Base-by-base conservation (phyloP, 148 eudicot genomes). In the Dianthus caryophyllus region DNA sequence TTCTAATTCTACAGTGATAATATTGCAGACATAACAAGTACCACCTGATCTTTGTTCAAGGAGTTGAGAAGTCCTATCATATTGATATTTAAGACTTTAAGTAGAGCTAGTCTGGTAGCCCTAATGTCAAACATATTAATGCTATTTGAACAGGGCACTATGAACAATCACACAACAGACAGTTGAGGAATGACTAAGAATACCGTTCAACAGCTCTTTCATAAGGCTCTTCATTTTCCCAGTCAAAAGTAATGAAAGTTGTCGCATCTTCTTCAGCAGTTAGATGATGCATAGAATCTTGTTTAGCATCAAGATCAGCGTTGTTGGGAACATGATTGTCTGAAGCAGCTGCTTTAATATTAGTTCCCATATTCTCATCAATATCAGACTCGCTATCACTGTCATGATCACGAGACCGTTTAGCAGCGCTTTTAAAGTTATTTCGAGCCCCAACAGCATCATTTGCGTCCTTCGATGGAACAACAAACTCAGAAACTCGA, bases 171-270 rank as follows among this genome's bases (percentile, higher is more conserved):
- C 29, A 43, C 20, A 63, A 12, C 22, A 63, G 8, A 9, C 18
- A 31, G 44, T 31, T 9, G n/a, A 58, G 48, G 57, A 65, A 71
- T 61, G 16, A 41, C 16, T 53, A 31, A 73, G 30, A 60, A 51
- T 88, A 95, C 99, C 96, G 73, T 64, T 86, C 90, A 43, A 90
- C 97, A 65, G 99, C 96, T 78, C 75, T 83, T 76, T 84, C 99
- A 78, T 88, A 95, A 22, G 96, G 96, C 55, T 84, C 90, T 73
- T 95, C 99, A 73, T 95, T 88, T 75, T 90, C 99, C 97, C 99
- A 88, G 74, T 90, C 96, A 77, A 95, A 86, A 74, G 97, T 85
- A 73, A 88, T 81, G 73, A 82, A 87, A 61, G 85, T 82, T 27
- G 85, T 82, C 30, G 77, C 71, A 77, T 78, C 86, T 64, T 76